Base-by-base conservation (phyloP, 306 rosid genomes). In the Echinosophora koreensis region DNA sequence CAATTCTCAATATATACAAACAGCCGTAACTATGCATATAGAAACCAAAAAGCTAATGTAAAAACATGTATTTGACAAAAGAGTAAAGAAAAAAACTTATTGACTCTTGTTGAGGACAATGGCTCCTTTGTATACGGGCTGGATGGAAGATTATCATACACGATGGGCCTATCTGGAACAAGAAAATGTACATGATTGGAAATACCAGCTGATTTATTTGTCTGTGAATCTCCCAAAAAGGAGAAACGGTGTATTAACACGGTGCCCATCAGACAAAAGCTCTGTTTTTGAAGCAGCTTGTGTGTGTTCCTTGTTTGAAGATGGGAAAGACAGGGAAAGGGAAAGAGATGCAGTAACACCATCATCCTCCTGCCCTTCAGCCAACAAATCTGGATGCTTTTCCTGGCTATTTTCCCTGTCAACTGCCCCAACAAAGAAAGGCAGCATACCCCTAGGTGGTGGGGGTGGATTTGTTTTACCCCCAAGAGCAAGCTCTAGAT, bases 401-500 rank as follows among this genome's bases (percentile, higher is more conserved):
- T 80, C 89, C 54, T 66, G 86, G 84, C 80, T 69, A 63, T 74
- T 76, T 73, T 89, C 85, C 84, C 81, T 79, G 46, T 86, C 92
- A 15, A 65, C 92, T 46, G 85, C 79, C 78, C 88, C 97, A 72
- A 81, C 86, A 69, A 92, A 77, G 84, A 95, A 92, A n/a, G 99
- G 96, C 76, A 91, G 79, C 80, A 82, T 86, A 32, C 90, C 93
- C 84, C 88, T 92, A 11, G 70, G 89, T 7, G 70, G 27, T 4
- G 56, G 87, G 6, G 80, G 85, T 8, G 82, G 81, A 82, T 89
- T 88, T 11, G 81, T 83, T 71, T 92, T 93, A 4, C 91, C 97
- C 63, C 99, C 93, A 49, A 95, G 87, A 14, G 94, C 99, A 50
- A 95, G 97, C 83, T 95, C 96, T 2, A 95, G 91, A 84, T 88